Evolutionary conservation across 768 basidiomycete genomes (phyloP), one percentile per base, ranked within the genome.

Genomic region (Hebeloma cylindrosporum): DNA sequence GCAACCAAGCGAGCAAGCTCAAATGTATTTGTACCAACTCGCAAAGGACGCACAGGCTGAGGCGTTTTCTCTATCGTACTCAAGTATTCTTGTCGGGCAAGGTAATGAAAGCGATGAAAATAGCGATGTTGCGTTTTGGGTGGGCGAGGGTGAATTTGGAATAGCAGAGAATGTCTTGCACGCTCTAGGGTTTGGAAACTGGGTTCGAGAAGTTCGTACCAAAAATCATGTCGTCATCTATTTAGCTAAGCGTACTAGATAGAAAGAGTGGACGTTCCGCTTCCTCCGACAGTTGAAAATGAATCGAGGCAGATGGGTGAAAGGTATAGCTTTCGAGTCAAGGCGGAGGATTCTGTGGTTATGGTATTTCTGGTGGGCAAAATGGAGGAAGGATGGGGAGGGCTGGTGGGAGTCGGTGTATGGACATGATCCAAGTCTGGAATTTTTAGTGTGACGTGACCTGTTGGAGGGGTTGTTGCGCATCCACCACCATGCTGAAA

Each of bases 51-150:
- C 75, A 8, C 65, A 71, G 38, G 53, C 50, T 1, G 62, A 71
- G 1, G 76, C 80, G 3, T 60, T 55, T 20, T 60, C 67, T 2
- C 61, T 68, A 7, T 58, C 66, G 8, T 75, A 69, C 54, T 73
- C 75, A n/a, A 81, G 77, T 53, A 61, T 82, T 33, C 67, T 82
- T 9, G 74, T 72, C 0, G 80, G 80, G 2, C 67, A 67, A 23
- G 58, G 65, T n/a, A 79, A 72, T 50, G 80, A 84, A 51, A 73
- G 71, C 51, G 80, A 81, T 48, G 79, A 83, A 35, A 76, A 66
- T 30, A 72, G 72, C 4, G 79, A 82, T 48, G 58, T 78, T 17
- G 76, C 68, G 3, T 35, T 82, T 25, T 80, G 75, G 74, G 65
- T 83, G 4, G 78, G 80, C 7, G 37, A 48, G 4, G 74, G 72